These are phyloP conservation scores for Eurotiales sp. DNA, from an alignment of 2,329 filamentous ascomycete species.

Conservation along the genomic window DNA sequence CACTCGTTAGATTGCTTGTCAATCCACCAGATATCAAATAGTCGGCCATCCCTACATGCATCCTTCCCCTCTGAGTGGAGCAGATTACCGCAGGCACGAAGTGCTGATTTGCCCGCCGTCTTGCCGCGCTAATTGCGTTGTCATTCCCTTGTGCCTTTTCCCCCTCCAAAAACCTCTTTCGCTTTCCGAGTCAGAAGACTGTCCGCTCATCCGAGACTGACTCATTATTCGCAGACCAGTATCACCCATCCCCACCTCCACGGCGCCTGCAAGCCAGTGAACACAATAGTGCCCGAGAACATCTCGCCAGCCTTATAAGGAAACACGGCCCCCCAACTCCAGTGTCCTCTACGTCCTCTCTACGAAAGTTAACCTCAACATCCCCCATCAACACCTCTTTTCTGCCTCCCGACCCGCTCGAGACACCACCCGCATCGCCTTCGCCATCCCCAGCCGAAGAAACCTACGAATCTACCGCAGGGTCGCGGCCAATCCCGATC, in stretches of 20 bases:
- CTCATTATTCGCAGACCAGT: conserved; percentile 11
- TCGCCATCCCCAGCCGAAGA: conserved; percentile 27
- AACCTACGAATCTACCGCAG: conserved; percentile 25
- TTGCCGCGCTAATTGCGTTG: too few species aligned
- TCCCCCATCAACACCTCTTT: conserved; percentile 33
- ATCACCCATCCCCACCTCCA: conserved; percentile 15
- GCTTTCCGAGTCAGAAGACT: neutral
- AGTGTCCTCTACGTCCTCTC: conserved; percentile 33
- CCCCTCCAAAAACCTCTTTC: too few species aligned
- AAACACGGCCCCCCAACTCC: conserved; percentile 38
- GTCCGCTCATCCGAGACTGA: conserved; percentile 2
- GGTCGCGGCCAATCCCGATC: conserved; percentile 34
- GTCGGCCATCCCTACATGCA: conserved; percentile 3
- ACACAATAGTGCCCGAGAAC: conserved; percentile 27
- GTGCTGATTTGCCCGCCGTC: neutral
- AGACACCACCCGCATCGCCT: conserved; percentile 23
- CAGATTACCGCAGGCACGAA: neutral
- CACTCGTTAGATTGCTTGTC: conserved; percentile 1
- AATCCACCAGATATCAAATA: conserved; percentile 8
- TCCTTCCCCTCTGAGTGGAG: conserved; percentile 7
- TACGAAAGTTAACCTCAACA: conserved; percentile 35
- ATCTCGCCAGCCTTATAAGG: conserved; percentile 35
- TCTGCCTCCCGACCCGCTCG: conserved; percentile 21
- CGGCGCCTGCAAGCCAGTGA: conserved; percentile 23
- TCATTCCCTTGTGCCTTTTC: neutral